Base-by-base conservation (phyloP, 441 rosid species). In the Populus hybrid region DNA sequence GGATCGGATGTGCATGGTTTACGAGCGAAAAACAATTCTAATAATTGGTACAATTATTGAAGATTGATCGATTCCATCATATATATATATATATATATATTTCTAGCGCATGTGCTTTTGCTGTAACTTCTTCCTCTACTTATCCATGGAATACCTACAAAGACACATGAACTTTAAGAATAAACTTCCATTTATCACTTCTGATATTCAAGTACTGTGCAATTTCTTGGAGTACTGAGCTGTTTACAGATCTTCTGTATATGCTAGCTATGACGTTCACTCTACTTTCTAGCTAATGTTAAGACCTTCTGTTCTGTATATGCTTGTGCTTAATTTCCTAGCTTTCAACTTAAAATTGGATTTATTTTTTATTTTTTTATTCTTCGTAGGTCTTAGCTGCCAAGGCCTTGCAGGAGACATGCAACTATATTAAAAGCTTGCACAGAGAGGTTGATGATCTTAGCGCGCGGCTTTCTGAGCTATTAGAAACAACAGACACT, bases 391-490 rank as follows among this genome's bases (percentile, higher is more conserved):
- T 84, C 32, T 91, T 95, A 57, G 92, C 98, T 1, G 86, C 91
- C 5, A 89, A 89, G 80, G 94, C 91, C 38, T 77, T 94, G 71
- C 97, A 92, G 57, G 97, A 94, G 80, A 94, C 97, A 10, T 94
- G 98, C 88, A 91, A 85, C 91, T 92, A 92, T 85, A 94, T 94
- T 42, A 88, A 91, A 84, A 92, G 80, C 86, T 87, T 94, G 82
- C 94, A 94, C 75, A 85, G 89, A 84, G 98, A 94, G 61, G 92
- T 92, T 35, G 98, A 91, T 78, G 93, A 88, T 85, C 87, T 94
- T 30, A 94, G 98, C 74, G 98, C 92, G 84, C 83, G 98, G 64
- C 81, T 94, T 21, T 88, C 95, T 16, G 94, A 89, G 89, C 84
- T 94, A 72, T 84, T 94, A 72, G 93, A 85, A 32, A 90, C 91